Conservation (phyloP, 1,139 yeast species). For the Nakaseomyces glabratus region DNA sequence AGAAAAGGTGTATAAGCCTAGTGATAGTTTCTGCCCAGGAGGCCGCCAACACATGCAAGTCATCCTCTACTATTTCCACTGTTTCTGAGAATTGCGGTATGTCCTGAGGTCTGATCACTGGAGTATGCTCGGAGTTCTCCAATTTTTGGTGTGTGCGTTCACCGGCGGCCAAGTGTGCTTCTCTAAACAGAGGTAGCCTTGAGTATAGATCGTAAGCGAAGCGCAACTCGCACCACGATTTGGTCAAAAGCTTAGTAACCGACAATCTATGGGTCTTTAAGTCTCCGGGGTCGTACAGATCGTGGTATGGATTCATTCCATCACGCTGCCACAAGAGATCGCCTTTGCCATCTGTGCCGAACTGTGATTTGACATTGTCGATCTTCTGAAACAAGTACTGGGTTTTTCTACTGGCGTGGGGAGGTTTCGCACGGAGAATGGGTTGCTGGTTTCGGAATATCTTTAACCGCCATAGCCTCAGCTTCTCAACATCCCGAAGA, state of each 20-base stretch:
- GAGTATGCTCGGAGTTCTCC: conserved; percentile 37
- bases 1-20: conserved; percentile 35
- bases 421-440: no score
- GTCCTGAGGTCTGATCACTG: conserved; percentile 8
- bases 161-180: conserved; percentile 36
- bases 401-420: no score
- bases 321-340: conserved; percentile 5
- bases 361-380: background rate
- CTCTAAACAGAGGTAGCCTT: conserved; percentile 29
- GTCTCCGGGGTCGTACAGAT: conserved; percentile 6
- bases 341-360: background rate
- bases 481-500: no score
- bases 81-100: conserved; percentile 11
- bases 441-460: no score
- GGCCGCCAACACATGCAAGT: conserved; percentile 26
- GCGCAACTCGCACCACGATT: conserved; percentile 47
- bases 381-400: no score
- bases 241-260: conserved; percentile 41
- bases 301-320: conserved; percentile 7
- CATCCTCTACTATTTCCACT: conserved; percentile 9
- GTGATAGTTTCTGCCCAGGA: conserved; percentile 34
- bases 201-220: conserved; percentile 40
- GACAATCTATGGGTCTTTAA: conserved; percentile 19
- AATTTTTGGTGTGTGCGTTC: conserved; percentile 35
- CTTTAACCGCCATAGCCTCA: no score